Base-by-base conservation (phyloP, 129 eudicot species). In the Centaurea solstitialis region DNA sequence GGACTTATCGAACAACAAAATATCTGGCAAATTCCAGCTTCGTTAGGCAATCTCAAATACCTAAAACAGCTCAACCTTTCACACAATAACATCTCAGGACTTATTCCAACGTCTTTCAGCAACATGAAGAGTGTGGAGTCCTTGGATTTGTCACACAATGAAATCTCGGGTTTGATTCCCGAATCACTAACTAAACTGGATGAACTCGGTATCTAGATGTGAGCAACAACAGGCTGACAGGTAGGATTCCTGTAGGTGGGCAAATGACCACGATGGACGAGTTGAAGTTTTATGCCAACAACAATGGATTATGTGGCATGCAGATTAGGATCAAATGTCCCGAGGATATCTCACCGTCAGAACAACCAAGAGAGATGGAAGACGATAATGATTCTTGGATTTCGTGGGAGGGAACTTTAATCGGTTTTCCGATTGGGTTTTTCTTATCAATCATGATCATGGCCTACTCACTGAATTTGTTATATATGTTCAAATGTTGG, bases 381-480 rank as follows among this genome's bases (percentile, higher is more conserved):
- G 75, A 30, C 15, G 59, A 69, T 2, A 10, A 41, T 7, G 22
- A 73, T 4, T 24, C 87, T 38, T 86, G 90, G 90, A 41, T 85
- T 79, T 73, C 73, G 65, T 88, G 89, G 89, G 75, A 73, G 78
- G 90, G 80, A 62, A 77, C 72, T 24, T 76, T 83, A 72, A 70
- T 86, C 2, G 93, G 93, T 40, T 89, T 86, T 73, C 87, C 87
- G 7, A 24, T 84, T 72, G 90, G 90, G 45, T 72, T 87, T n/a
- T 41, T 81, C 61, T 45, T 70, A 33, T 40, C 89, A 66, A 47
- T 87, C 47, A 28, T 84, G 71, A 24, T 84, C 59, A 77, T 84
- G 76, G 86, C 45, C 24, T 82, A 82, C 76, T 50, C 81, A 3
- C 1, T 82, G 70, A 76, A 47, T 71, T 82, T 75, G 41, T 43